These are phyloP conservation scores for Sabuloglossum arenarium DNA, from an alignment of 495 filamentous ascomycete genomes.

Conservation along the genomic window DNA sequence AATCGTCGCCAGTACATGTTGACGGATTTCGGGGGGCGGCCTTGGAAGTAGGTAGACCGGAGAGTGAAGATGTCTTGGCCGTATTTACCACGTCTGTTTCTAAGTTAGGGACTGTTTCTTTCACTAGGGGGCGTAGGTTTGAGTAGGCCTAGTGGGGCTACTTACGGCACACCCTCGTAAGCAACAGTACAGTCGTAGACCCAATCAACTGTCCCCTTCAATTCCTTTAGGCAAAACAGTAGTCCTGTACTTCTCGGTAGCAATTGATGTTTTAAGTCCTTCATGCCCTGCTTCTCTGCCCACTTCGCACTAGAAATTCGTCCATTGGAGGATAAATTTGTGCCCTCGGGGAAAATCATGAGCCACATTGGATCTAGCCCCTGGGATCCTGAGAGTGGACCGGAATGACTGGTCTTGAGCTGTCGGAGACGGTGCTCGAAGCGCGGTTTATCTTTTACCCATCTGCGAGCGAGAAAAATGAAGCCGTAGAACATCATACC, in stretches of 20 bases:
- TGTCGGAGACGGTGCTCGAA: conserved; percentile 46
- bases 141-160: conserved; percentile 8
- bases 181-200: conserved; percentile 75
- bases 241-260: conserved; percentile 58
- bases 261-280: conserved; percentile 44
- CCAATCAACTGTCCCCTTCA: conserved; percentile 50
- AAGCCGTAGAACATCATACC: conserved; percentile 73
- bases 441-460: conserved; percentile 54
- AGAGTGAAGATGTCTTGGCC: conserved; percentile 63
- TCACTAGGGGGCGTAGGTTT: not conserved
- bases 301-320: conserved; percentile 31
- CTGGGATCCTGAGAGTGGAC: conserved; percentile 29
- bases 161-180: conserved; percentile 63
- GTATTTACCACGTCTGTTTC: conserved; percentile 37
- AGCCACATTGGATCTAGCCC: conserved; percentile 66
- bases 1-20: conserved; percentile 76
- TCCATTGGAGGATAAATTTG: conserved; percentile 49
- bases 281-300: conserved; percentile 44
- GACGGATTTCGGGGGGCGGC: conserved; percentile 59
- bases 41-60: conserved; percentile 49
- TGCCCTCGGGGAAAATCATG: conserved; percentile 67
- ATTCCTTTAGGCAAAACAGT: conserved; percentile 52
- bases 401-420: conserved; percentile 32
- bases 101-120: not conserved
- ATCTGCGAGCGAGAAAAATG: conserved; percentile 68